Base-by-base conservation (phyloP, 2,329 filamentous ascomycete species). In the Trichoderma gracile region DNA sequence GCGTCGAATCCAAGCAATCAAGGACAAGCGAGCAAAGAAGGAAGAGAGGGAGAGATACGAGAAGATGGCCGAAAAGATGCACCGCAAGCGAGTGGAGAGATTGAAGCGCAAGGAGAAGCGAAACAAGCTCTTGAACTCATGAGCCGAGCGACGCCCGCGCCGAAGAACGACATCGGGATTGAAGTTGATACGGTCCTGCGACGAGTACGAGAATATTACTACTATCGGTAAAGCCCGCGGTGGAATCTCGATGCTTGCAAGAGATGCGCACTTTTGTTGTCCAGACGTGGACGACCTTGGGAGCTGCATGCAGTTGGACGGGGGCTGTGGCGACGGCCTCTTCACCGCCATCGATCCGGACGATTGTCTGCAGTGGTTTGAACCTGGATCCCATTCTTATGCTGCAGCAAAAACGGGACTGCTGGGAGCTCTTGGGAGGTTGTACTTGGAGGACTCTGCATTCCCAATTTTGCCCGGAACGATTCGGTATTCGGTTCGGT, bases 41-140 rank as follows among this genome's bases (percentile, higher is more conserved):
- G 93, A 92, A 72, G 95, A 98, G 82, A 93, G 90, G 78, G 92
- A 93, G 73, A 84, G 94, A 70, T 98, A 94, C 75, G 92, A 93
- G 77, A 92, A 93, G 82, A 86, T 99, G 86, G 94, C 93, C 21
- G 92, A 93, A 80, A 98, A 95, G 82, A 98, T 99, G 95, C 94
- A 98, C 81, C 88, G 86, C 78, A 98, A 97, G 84, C 85, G 93
- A 67, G 89, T 98, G 14, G 95, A 99, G 79, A 86, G 95, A 71
- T 79, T 97, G 78, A 97, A 93, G 88, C 86, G 93, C 74, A 91
- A 92, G 78, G 95, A 99, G 83, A 98, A 98, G 88, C 88, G 95
- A 75, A 99, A 94, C 79, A 95, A 94, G 81, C 79, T 92, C 75
- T 75, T 90, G 72, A 88, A 89, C 75, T 89, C 86, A 66, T 89